Base-by-base conservation (phyloP, 305 asterid genomes). In the Salvia sclarea region DNA sequence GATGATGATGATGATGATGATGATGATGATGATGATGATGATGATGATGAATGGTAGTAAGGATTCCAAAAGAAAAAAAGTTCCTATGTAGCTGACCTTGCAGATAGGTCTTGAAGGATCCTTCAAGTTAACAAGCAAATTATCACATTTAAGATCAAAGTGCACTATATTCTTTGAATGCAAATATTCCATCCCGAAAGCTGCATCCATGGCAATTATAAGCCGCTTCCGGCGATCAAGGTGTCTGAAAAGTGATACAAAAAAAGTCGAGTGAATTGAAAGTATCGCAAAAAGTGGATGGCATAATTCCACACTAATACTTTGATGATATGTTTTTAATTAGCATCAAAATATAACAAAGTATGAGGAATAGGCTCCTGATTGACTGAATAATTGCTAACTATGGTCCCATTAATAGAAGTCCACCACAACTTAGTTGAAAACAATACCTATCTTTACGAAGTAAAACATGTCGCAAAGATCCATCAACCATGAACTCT, bases 131-230 rank as follows among this genome's bases (percentile, higher is more conserved):
- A 87, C 96, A 44, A 89, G 82, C 66, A 89, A 81, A 68, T 89
- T 89, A 81, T 89, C 96, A 72, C 96, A 85, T 79, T 89, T 89
- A 76, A 89, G 80, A 79, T 89, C 96, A 70, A 89, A 89, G 81
- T 89, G 96, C 44, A 89, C 96, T 67, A 85, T 87, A 74, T 85
- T 85, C 81, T 85, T 89, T 14, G 92, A 82, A 76, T 89, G 96
- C 85, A 87, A 74, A 80, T 89, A 89, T 77, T 89, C 96, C 96
- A 87, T 87, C 38, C 96, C 96, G 77, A 89, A 89, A 58, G 95
- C 92, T 49, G 92, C 96, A 79, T 89, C 96, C 95, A 84, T 87
- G 70, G 96, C 96, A 68, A 89, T 89, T 65, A 87, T 80, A 49
- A 89, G 89, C 75, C 85, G 78, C 81, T 84, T 89, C 41, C 92